phyloP scores from a whole-genome alignment of 345 rosid species.

The Salix caprea region DNA sequence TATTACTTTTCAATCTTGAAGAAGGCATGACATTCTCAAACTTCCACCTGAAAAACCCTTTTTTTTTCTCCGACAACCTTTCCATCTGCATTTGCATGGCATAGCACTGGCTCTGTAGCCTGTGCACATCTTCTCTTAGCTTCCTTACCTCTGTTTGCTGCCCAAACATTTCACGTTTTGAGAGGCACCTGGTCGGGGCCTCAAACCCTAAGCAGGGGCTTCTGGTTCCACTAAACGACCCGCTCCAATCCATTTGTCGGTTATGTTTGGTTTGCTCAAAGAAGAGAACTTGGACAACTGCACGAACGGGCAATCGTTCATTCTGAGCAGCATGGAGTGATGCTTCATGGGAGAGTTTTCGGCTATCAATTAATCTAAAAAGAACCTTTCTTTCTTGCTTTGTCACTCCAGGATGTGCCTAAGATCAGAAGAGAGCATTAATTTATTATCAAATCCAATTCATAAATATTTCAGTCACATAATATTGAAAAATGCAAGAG shows the following conservation, averaged over 20 bases:
- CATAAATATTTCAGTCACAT: background rate
- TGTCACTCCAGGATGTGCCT: slow-evolving; percentile 68
- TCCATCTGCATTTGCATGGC: slow-evolving; percentile 61
- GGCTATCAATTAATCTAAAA: slow-evolving; percentile 62
- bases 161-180: slow-evolving; percentile 59
- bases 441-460: background rate
- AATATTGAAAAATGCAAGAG: too few relatives aligned
- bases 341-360: slow-evolving; percentile 72
- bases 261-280: slow-evolving; percentile 65
- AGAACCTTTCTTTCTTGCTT: slow-evolving; percentile 75
- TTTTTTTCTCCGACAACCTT: slow-evolving; percentile 61
- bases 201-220: slow-evolving; percentile 47
- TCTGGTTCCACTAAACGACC: slow-evolving; percentile 49
- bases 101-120: slow-evolving; percentile 55
- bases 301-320: slow-evolving; percentile 76
- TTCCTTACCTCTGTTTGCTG: slow-evolving; percentile 62
- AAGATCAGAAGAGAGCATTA: background rate
- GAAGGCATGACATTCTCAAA: slow-evolving; percentile 47
- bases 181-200: slow-evolving; percentile 43
- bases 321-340: slow-evolving; percentile 79
- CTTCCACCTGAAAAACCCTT: slow-evolving; percentile 69
- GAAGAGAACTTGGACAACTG: slow-evolving; percentile 68
- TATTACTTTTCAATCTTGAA: slow-evolving; percentile 19
- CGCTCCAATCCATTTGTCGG: slow-evolving; percentile 58
- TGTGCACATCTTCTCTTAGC: slow-evolving; percentile 59